Conservation (phyloP, 106 monocot genomes). For the Dactylorhiza incarnata region DNA sequence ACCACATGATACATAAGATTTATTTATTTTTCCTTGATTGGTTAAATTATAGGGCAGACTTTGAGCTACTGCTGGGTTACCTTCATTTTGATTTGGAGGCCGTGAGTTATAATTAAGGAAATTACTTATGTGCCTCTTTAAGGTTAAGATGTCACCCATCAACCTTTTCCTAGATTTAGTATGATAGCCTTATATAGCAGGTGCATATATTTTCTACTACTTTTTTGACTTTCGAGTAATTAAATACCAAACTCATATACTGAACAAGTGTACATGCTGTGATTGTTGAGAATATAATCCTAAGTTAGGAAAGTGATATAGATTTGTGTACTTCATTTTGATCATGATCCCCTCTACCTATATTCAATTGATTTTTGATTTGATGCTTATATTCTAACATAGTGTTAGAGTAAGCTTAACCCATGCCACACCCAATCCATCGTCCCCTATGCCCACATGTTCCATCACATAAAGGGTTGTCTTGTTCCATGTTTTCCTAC, state of each 20-base stretch:
- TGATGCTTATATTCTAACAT: too few species aligned
- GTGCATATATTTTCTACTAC: background rate
- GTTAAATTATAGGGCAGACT: background rate
- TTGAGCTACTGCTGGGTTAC: background rate
- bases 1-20: background rate
- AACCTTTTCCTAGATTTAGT: background rate
- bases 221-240: constrained; percentile 1
- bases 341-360: too few species aligned
- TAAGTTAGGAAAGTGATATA: too few species aligned
- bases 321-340: too few species aligned
- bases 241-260: background rate
- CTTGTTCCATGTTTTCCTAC: too few species aligned
- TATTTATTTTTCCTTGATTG: background rate
- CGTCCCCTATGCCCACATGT: too few species aligned
- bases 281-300: background rate
- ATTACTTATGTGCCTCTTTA: background rate
- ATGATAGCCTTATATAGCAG: background rate
- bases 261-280: background rate
- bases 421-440: too few species aligned
- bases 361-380: too few species aligned
- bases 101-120: background rate
- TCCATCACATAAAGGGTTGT: too few species aligned
- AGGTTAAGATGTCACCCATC: background rate
- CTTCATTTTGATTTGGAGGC: constrained; percentile 3
- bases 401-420: too few species aligned